Conservation (phyloP, 192 early-diverging fungal species). For the Backusella psychrophila region DNA sequence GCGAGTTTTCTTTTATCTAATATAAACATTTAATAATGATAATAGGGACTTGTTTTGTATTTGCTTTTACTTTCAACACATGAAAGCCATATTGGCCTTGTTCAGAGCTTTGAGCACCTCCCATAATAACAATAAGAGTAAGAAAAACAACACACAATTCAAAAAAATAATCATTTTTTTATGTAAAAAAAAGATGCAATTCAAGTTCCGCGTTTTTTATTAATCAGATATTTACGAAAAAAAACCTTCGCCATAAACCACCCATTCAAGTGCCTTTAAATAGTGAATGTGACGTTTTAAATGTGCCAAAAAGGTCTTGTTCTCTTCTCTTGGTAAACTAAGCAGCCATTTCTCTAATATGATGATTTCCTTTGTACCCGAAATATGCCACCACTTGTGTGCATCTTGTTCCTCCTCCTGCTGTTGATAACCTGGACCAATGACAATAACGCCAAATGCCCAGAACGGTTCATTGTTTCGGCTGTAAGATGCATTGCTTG, state of each 20-base stretch:
- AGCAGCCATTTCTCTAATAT: conserved; percentile 18
- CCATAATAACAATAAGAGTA: conserved; percentile 26
- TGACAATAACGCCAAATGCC: conserved; percentile 18
- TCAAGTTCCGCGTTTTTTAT: too few relatives aligned
- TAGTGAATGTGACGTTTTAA: conserved; percentile 8
- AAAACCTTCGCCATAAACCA: conserved; percentile 1
- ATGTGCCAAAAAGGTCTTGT: conserved; percentile 11
- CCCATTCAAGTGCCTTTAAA: neutral
- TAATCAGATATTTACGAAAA: conserved; percentile 7
- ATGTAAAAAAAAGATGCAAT: neutral
- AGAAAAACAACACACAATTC: too few relatives aligned
- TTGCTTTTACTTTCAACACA: conserved; percentile 54
- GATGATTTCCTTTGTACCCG: conserved; percentile 3
- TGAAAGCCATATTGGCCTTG: conserved; percentile 61
- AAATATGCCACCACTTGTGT: conserved; percentile 17
- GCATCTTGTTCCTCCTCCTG: neutral
- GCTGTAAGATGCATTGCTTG: neutral
- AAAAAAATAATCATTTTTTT: neutral
- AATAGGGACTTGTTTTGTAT: neutral
- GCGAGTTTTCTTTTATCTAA: conserved; percentile 65
- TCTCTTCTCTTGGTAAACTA: neutral
- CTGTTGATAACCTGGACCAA: conserved; percentile 8
- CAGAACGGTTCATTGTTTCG: conserved; percentile 17
- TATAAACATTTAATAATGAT: neutral
- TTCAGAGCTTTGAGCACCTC: conserved; percentile 49